Percentiles rank a stretch among this genome's conserved stretches.
phyloP scores from a whole-genome alignment of 2,329 filamentous ascomycete species.

The Fusarium mundagurra region DNA sequence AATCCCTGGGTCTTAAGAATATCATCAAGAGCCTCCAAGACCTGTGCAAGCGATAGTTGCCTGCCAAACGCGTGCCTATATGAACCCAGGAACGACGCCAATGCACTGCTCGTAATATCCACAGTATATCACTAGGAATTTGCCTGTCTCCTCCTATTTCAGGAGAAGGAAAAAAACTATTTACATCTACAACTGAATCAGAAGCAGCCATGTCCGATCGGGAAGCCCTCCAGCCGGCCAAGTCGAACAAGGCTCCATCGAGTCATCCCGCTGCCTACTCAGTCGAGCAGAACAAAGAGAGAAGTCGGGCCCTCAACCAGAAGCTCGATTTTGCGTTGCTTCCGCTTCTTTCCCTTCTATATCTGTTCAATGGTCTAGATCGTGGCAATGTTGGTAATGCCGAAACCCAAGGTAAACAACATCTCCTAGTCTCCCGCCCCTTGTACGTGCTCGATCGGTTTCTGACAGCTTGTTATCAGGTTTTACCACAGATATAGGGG shows the following conservation, averaged over 20 bases:
- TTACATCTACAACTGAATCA: background rate
- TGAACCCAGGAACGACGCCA: slow-evolving; percentile 1
- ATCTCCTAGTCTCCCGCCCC: background rate
- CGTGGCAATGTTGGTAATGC: slow-evolving; percentile 55
- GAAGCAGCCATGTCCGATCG: slow-evolving; percentile 14
- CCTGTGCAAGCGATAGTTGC: slow-evolving; percentile 1
- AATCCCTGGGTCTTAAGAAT: slow-evolving; percentile 9
- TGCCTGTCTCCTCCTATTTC: background rate
- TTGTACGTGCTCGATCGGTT: background rate
- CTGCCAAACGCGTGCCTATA: slow-evolving; percentile 2
- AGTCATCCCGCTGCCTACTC: slow-evolving; percentile 1
- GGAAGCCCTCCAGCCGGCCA: background rate
- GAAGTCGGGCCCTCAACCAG: slow-evolving; percentile 44
- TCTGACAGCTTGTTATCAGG: slow-evolving; percentile 15
- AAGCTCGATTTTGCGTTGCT: slow-evolving; percentile 51
- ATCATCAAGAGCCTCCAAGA: slow-evolving; percentile 11
- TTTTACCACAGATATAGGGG: slow-evolving; percentile 42
- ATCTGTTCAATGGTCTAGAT: slow-evolving; percentile 54
- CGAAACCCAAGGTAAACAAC: slow-evolving; percentile 47
- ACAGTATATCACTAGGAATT: background rate
- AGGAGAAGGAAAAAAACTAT: background rate
- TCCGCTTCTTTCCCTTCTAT: slow-evolving; percentile 52
- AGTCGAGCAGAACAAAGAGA: slow-evolving; percentile 3
- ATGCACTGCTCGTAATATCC: background rate
- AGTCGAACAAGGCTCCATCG: slow-evolving; percentile 10